phyloP scores from a whole-genome alignment of 2,329 filamentous ascomycete species.

The Cladosporium sp. region DNA sequence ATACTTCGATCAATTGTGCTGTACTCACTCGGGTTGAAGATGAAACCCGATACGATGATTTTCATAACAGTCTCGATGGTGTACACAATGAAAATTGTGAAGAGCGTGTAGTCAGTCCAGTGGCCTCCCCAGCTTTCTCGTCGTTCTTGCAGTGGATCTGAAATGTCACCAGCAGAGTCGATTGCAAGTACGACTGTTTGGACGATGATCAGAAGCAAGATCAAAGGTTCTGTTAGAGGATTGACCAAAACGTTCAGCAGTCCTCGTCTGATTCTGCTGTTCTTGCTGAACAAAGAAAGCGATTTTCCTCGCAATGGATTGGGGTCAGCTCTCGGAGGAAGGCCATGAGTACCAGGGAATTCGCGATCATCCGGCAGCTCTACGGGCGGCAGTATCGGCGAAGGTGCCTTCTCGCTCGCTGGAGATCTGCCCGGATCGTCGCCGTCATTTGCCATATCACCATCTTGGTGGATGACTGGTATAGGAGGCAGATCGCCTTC shows the following conservation, averaged over 20 bases:
- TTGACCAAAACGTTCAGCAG: slow-evolving; percentile 85
- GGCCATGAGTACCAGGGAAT: slow-evolving; percentile 9
- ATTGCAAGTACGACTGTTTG: slow-evolving; percentile 87
- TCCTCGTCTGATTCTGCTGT: slow-evolving; percentile 70
- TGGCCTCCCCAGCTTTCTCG: slow-evolving; percentile 65
- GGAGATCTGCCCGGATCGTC: slow-evolving; percentile 29
- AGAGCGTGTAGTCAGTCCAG: slow-evolving; percentile 75
- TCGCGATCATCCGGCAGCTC: not conserved
- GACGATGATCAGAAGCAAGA: slow-evolving; percentile 81
- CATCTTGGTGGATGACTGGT: slow-evolving; percentile 30
- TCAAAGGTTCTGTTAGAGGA: slow-evolving; percentile 80
- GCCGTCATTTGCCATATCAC: slow-evolving; percentile 26
- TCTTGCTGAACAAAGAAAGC: slow-evolving; percentile 77
- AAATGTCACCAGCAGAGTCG: slow-evolving; percentile 67
- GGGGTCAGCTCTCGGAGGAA: slow-evolving; percentile 31
- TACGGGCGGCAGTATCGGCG: slow-evolving; percentile 31
- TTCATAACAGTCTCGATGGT: slow-evolving; percentile 81
- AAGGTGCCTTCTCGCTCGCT: slow-evolving; percentile 35
- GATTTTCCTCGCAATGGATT: slow-evolving; percentile 88
- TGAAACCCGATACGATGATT: slow-evolving; percentile 88
- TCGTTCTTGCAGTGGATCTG: slow-evolving; percentile 49
- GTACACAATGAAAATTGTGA: slow-evolving; percentile 84
- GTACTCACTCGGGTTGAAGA: slow-evolving; percentile 88
- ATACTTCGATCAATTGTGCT: slow-evolving; percentile 81
- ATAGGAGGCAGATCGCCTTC: slow-evolving; percentile 38